Base-by-base conservation (phyloP, 169 alveolate genomes). In the Eimeria necatrix region DNA sequence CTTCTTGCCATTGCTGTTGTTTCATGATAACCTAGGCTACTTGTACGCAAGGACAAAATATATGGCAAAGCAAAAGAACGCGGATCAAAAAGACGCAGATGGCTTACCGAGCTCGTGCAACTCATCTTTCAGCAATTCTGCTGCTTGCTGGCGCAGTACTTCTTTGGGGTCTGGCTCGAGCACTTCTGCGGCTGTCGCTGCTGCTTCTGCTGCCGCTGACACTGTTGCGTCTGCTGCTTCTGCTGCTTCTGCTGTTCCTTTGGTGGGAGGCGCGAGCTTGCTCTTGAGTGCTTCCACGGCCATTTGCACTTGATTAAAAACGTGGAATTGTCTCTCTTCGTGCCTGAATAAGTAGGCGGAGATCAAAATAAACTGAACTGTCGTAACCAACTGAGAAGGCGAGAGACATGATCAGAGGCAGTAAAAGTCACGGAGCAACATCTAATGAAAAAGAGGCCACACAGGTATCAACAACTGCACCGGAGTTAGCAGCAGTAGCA, bases 301-400 rank as follows among this genome's bases (percentile, higher is more conserved):
- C 89, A 80, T 80, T 80, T 80, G 89, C n/a, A 80, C 89, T 51
- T 80, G 89, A 52, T 80, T 80, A 18, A 80, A 80, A 9, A 80
- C 70, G 49, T 80, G 89, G n/a, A 80, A 80, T n/a, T 80, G 89
- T 10, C 89, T 48, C 71, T 80, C 89, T 16, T 80, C 89, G 61
- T 80, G 89, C 49, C 89, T 80, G 52, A 7, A 22, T 10, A 22
- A 70, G 32, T 32, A 32, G 41, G 41, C 2, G 32, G n/a, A 7
- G 16, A 10, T 48, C 2, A 76, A 22, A 24, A 24, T 16, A 24
- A 3, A n/a, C 0, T 71, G 9, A 16, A 61, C 41, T 61, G 22
- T 12, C 16, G 73, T 6, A 6, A 61, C 22, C 16, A 16, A 61
- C 22, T 20, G 9, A 61, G 22, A 61, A 12, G 22, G 9, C 16